Evolutionary conservation across 2,329 filamentous ascomycete genomes (phyloP).

Genomic region (Talaromyces marneffei): DNA sequence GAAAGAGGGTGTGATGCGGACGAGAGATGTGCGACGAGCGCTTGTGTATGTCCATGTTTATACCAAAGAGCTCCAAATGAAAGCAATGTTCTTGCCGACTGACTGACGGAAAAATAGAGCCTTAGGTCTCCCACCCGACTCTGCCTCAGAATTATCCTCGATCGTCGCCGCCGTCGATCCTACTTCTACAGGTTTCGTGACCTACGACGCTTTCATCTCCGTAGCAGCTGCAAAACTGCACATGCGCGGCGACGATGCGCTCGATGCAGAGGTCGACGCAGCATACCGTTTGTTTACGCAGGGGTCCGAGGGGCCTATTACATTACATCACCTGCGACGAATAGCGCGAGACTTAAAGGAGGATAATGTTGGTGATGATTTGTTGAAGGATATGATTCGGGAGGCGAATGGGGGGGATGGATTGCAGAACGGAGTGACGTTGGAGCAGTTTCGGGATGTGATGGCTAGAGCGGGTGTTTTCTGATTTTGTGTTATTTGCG

Average conservation of each 20-base stretch:
- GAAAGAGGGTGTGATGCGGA: conserved; percentile 64
- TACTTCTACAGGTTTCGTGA: conserved; percentile 67
- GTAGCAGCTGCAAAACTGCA: conserved; percentile 84
- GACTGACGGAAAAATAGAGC: conserved; percentile 52
- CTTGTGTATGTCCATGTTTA: conserved; percentile 57
- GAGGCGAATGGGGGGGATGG: conserved; percentile 83
- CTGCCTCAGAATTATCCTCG: conserved; percentile 62
- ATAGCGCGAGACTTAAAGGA: conserved; percentile 79
- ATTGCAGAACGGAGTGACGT: conserved; percentile 62
- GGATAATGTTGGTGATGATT: conserved; percentile 66
- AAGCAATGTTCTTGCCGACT: background rate
- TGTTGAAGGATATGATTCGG: conserved; percentile 87
- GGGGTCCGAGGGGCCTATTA: conserved; percentile 57
- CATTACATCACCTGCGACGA: conserved; percentile 67
- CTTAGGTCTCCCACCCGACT: conserved; percentile 66
- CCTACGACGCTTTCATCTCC: conserved; percentile 76
- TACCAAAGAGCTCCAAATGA: background rate
- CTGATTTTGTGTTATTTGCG: conserved; percentile 42
- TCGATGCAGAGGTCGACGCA: conserved; percentile 67
- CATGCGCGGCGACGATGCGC: conserved; percentile 47
- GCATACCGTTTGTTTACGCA: conserved; percentile 77
- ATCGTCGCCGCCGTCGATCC: conserved; percentile 81
- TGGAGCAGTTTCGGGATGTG: conserved; percentile 78
- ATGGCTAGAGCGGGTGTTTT: conserved; percentile 82
- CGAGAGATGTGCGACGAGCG: conserved; percentile 63